Conservation (phyloP, 2,329 filamentous ascomycete genomes). For the Fusarium sp. region DNA sequence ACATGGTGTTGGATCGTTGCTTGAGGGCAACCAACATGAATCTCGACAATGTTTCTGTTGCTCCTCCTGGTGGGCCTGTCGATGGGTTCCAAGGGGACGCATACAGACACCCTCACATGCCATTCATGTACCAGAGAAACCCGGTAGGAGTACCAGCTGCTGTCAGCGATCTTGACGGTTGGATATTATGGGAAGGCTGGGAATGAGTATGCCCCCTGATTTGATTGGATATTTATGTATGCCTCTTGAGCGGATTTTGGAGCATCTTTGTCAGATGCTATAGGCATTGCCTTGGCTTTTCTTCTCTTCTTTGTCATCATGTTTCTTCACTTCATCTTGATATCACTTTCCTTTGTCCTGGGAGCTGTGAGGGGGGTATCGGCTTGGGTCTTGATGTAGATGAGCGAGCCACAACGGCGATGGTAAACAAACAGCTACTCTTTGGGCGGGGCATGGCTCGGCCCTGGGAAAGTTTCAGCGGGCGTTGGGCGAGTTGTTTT, state of each 20-base stretch:
- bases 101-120: constrained; percentile 42
- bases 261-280: not conserved
- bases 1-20: constrained; percentile 56
- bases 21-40: constrained; percentile 56
- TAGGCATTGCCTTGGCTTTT: not conserved
- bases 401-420: constrained; percentile 26
- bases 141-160: constrained; percentile 41
- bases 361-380: not conserved
- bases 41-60: constrained; percentile 48
- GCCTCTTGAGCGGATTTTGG: not conserved
- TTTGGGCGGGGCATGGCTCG: constrained; percentile 13
- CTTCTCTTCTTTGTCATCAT: constrained; percentile 1
- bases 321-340: constrained; percentile 3
- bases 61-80: constrained; percentile 2
- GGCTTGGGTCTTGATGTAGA: constrained; percentile 24
- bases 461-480: constrained; percentile 29
- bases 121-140: constrained; percentile 47
- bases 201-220: constrained; percentile 36
- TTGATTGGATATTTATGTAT: not conserved
- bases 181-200: constrained; percentile 55
- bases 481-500: constrained; percentile 33
- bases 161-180: constrained; percentile 46
- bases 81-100: constrained; percentile 41
- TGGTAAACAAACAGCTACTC: constrained; percentile 16
- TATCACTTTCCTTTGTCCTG: constrained; percentile 17